These are phyloP conservation scores for Lathyrus oleraceus DNA, from an alignment of 306 rosid genomes.

Conservation along the genomic window DNA sequence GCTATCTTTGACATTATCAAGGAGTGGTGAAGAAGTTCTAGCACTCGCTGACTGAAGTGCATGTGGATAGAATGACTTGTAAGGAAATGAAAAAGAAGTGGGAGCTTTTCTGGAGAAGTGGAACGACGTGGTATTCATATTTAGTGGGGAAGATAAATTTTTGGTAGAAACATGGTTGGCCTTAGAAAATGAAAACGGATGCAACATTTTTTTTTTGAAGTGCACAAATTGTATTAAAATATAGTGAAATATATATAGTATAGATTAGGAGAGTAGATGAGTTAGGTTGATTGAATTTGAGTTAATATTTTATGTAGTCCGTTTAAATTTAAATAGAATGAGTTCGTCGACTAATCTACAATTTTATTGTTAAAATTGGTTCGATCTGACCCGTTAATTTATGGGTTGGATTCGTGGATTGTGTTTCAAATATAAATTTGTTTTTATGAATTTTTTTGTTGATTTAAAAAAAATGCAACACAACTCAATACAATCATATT, in stretches of 20 bases:
- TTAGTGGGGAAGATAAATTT: conserved; percentile 15
- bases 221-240: background rate
- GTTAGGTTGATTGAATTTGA: too few species aligned
- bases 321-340: too few species aligned
- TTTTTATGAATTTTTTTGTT: too few species aligned
- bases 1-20: conserved; percentile 42
- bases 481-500: too few species aligned
- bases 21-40: conserved; percentile 28
- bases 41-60: conserved; percentile 42
- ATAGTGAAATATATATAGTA: background rate
- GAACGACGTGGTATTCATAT: conserved; percentile 29
- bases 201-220: conserved; percentile 31
- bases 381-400: too few species aligned
- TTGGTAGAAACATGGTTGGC: conserved; percentile 8
- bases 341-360: too few species aligned
- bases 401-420: too few species aligned
- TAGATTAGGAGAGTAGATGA: too few species aligned
- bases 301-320: too few species aligned
- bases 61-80: conserved; percentile 27
- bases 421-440: too few species aligned
- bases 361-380: too few species aligned
- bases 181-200: conserved; percentile 34
- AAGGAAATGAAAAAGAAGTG: conserved; percentile 11
- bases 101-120: conserved; percentile 31
- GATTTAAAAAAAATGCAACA: too few species aligned